These are phyloP conservation scores for Thamnidium elegans DNA, from an alignment of 192 early-diverging fungal genomes.

Conservation along the genomic window DNA sequence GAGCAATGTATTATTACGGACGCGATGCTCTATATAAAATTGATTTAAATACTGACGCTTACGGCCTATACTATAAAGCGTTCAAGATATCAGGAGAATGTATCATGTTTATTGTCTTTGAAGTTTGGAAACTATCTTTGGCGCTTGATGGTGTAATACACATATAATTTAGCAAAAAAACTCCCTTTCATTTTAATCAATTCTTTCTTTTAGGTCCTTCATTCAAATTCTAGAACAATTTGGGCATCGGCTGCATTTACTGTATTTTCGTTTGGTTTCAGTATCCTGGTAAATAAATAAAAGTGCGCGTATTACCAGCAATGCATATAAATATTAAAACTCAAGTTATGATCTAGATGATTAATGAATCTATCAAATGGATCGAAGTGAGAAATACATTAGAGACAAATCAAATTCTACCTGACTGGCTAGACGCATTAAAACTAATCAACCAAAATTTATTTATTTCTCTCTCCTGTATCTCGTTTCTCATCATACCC, in stretches of 20 bases:
- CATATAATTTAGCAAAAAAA: too few species aligned
- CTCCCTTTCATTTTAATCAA: too few species aligned
- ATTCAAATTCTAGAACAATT: background rate
- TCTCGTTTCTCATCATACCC: background rate
- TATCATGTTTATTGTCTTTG: background rate
- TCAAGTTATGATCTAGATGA: background rate
- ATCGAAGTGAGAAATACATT: too few species aligned
- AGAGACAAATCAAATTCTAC: too few species aligned
- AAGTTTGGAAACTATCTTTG: conserved; percentile 8
- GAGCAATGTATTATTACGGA: too few species aligned
- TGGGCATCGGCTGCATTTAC: background rate
- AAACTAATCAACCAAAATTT: background rate
- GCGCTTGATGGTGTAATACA: background rate
- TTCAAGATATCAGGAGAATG: background rate
- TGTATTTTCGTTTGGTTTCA: background rate
- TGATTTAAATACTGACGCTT: too few species aligned
- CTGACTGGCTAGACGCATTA: too few species aligned
- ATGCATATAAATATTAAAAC: background rate
- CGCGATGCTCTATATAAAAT: too few species aligned
- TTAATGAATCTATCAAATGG: background rate
- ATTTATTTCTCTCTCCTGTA: background rate
- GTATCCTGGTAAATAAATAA: conserved; percentile 1
- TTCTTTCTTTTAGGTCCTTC: background rate
- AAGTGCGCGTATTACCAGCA: too few species aligned
- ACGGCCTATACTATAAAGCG: background rate